Evolutionary conservation across 805 yeast species (phyloP).

Genomic region (Geotrichum ghanense): DNA sequence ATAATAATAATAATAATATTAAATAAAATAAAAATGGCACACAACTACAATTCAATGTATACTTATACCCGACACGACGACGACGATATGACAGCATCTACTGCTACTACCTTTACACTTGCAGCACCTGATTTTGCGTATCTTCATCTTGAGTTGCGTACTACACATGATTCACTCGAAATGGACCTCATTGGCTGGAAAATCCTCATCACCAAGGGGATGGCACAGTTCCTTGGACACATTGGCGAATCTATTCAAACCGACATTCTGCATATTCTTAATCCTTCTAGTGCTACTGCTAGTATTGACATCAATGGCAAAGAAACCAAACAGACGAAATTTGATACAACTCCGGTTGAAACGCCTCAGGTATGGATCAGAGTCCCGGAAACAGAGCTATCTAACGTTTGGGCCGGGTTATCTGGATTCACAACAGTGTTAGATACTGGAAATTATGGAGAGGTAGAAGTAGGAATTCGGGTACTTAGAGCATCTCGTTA

Average conservation of each 20-base stretch:
- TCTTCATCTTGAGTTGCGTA: slow-evolving; percentile 16
- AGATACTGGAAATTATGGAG: slow-evolving; percentile 6
- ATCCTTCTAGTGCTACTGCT: background rate
- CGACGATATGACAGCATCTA: no score
- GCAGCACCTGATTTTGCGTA: slow-evolving; percentile 23
- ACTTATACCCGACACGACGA: no score
- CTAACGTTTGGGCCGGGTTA: slow-evolving; percentile 13
- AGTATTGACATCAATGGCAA: background rate
- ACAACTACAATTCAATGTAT: background rate
- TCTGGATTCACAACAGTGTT: slow-evolving; percentile 12
- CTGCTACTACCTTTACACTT: slow-evolving; percentile 8
- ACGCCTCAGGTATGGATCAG: slow-evolving; percentile 14
- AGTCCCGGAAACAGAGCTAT: slow-evolving; percentile 12
- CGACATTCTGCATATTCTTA: slow-evolving; percentile 18
- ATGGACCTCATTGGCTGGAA: slow-evolving; percentile 24
- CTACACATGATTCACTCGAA: slow-evolving; percentile 4
- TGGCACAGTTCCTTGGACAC: slow-evolving; percentile 19
- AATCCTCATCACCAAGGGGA: slow-evolving; percentile 14
- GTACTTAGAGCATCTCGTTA: slow-evolving; percentile 15
- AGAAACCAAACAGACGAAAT: background rate
- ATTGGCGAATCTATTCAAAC: slow-evolving; percentile 21
- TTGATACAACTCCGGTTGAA: background rate
- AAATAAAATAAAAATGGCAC: slow-evolving; percentile 1
- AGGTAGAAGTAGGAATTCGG: slow-evolving; percentile 9
- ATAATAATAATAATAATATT: no score